Conservation (phyloP, 1,284 basidiomycete genomes). For the Rhodotorula sp. region DNA sequence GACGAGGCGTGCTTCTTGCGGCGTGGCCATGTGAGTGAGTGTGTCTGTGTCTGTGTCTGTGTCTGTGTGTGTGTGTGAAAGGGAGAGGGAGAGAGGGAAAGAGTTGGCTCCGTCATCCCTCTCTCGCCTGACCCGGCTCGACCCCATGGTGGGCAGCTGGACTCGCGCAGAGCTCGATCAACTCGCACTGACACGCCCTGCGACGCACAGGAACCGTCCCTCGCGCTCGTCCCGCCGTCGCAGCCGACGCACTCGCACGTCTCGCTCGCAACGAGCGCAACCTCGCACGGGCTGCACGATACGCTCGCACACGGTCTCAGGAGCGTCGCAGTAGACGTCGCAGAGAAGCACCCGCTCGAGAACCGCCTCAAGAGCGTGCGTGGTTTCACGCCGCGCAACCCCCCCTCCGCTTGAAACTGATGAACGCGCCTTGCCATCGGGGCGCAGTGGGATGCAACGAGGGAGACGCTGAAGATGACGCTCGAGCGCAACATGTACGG, state of each 20-base stretch:
- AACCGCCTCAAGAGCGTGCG: constrained; percentile 66
- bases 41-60: neutral
- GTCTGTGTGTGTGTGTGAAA: neutral
- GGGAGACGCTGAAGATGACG: constrained; percentile 80
- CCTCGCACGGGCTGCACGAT: constrained; percentile 73
- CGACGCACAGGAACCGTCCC: constrained; percentile 59
- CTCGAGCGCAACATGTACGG: constrained; percentile 83
- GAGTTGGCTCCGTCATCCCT: no score
- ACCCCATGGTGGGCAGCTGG: neutral
- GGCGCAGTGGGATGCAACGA: constrained; percentile 84
- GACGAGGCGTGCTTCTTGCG: constrained; percentile 21
- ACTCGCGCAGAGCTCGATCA: neutral
- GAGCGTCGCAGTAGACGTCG: constrained; percentile 68
- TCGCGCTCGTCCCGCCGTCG: constrained; percentile 64
- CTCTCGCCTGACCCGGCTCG: no score
- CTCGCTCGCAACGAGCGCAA: constrained; percentile 65
- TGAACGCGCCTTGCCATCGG: no score
- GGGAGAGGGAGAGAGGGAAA: no score
- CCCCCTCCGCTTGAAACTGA: neutral
- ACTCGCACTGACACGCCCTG: neutral
- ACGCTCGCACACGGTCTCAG: constrained; percentile 71
- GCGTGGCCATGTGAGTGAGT: neutral
- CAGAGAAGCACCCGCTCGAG: constrained; percentile 60
- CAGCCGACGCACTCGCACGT: constrained; percentile 56
- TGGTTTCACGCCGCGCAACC: neutral